Evolutionary conservation across 257 asterid species (phyloP), one percentile per base, ranked within the genome.

Genomic region (Jaltomata sinuosa): DNA sequence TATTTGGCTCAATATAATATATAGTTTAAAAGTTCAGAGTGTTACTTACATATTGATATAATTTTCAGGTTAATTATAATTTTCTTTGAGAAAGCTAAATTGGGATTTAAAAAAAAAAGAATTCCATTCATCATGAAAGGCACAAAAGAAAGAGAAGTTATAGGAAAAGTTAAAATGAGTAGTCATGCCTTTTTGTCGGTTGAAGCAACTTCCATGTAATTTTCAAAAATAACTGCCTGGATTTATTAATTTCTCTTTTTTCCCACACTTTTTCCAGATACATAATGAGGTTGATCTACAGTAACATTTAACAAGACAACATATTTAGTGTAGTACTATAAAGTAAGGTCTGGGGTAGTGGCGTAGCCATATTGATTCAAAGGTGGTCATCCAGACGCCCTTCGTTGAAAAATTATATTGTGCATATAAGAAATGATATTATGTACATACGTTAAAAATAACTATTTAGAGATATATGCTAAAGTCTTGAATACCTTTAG

Each of bases 161-260:
- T 53, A 83, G 83, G 83, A 65, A 74, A 85, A 32, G 71, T 6
- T 27, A 8, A 18, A 61, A 21, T 53, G 82, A 87, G 54, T 84
- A 29, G 59, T 77, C 85, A 85, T 87, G 87, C 85, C 84, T 12
- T 18, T 84, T 47, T 57, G 89, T 29, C 82, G 59, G 89, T 84
- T 84, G 45, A 47, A 47, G 34, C 47, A 83, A 68, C 79, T 25
- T 49, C 59, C 50, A 7, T 40, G 6, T 31, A 36, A 22, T 54
- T 45, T 40, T 7, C 11, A 25, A 45, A 11, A 74, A 72, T 45
- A 74, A 45, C 57, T 7, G 59, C 40, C 34, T 72, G 32, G 14
- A 19, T 32, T 54, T 16, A 14, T 29, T 18, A 15, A 54, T 69
- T 42, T 54, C 29, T 78, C n/a, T 1, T 8, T 38, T 50, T 3